Conservation (phyloP, 1,139 yeast species). For the Nakaseomyces sp. region DNA sequence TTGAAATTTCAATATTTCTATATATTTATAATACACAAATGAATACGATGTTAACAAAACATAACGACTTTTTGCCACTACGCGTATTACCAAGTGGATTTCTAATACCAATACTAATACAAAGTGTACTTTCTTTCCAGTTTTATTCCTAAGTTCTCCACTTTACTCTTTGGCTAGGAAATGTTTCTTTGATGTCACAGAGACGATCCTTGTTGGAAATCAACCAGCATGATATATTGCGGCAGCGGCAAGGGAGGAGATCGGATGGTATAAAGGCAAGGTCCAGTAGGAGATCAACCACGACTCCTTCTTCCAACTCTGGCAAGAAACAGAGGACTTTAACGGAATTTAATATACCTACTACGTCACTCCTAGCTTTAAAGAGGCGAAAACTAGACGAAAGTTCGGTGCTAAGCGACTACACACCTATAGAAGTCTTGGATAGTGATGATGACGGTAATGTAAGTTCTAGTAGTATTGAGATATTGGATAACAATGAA, state of each 20-base stretch:
- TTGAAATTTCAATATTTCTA: neutral
- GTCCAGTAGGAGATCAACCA: neutral
- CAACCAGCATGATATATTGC: conserved; percentile 1
- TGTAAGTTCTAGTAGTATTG: conserved; percentile 1
- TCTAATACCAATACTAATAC: too few species aligned
- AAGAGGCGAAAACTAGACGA: neutral
- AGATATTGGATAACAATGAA: neutral
- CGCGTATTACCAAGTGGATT: too few species aligned
- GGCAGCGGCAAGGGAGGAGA: neutral
- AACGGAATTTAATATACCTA: conserved; percentile 23
- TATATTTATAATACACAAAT: too few species aligned
- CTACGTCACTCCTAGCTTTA: conserved; percentile 12
- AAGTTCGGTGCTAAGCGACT: neutral
- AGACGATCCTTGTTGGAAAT: conserved; percentile 1
- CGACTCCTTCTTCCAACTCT: neutral
- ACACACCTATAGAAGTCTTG: neutral
- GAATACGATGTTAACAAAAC: too few species aligned
- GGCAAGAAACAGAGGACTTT: conserved; percentile 21
- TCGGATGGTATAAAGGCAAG: neutral
- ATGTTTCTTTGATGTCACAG: conserved; percentile 1
- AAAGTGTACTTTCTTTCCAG: neutral
- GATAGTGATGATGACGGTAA: neutral
- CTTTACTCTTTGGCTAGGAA: too few species aligned
- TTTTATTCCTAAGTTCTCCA: too few species aligned
- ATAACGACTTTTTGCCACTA: too few species aligned